Base-by-base conservation (phyloP, 305 asterid species). In the Withania somnifera region DNA sequence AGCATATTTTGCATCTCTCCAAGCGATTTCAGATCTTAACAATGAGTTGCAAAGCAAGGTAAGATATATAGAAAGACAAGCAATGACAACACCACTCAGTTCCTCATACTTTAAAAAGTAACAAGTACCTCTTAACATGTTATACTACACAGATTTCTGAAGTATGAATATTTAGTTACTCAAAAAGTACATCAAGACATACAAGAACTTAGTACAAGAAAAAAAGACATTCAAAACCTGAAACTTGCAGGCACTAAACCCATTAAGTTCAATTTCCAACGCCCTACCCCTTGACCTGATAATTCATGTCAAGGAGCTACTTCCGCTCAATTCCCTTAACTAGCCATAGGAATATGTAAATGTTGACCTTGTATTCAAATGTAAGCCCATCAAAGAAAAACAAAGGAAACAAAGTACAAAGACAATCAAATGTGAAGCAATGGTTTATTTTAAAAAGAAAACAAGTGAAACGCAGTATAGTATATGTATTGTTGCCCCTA, bases 1-100 rank as follows among this genome's bases (percentile, higher is more conserved):
- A 9, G 97, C 98, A 50, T 96, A 96, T 84, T 94, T 96, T 81
- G 99, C 98, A 86, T 93, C 97, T 83, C 97, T 93, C 99, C 99
- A 96, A 38, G 97, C 99, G 82, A 96, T 94, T 90, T 96, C 99
- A 71, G 99, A 96, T 85, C 98, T 95, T 92, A 81, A 87, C 6
- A 47, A 83, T 60, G 79, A 68, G 56, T 28, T 28, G 63, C 58
- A 45, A 69, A 45, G 66, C 32, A 45, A 9, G 13, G 26, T 13
- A 60, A 61, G n/a, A 63, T 17, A 6, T 13, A 1, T 5, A 73
- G 79, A 47, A 73, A 47, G 58, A 47, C 14, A 1, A 73, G 4
- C 79, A 73, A 4, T 73, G 17, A 24, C 20, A 73, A 47, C 26
- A 24, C 8, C 13, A 47, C 79, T 73, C 79, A 26, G n/a, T n/a